These are phyloP conservation scores for Elsinoe ampelina DNA, from an alignment of 2,329 filamentous ascomycete species.

Conservation along the genomic window DNA sequence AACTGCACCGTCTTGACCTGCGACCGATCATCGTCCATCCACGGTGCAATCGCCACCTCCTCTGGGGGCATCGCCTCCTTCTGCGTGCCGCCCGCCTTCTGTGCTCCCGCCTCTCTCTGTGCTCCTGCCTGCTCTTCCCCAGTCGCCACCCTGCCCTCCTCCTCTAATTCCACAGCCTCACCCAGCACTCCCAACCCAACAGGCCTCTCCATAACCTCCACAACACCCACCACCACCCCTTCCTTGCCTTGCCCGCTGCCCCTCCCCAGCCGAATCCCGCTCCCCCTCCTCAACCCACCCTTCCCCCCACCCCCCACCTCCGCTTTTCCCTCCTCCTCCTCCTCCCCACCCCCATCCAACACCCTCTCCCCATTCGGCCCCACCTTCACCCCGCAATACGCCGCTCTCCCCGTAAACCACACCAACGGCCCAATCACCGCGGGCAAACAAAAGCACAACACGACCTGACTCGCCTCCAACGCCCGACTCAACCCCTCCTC, in stretches of 20 bases:
- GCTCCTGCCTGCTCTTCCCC: background rate
- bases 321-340: slow-evolving; percentile 29
- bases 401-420: slow-evolving; percentile 70
- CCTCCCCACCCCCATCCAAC: background rate
- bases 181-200: slow-evolving; percentile 1
- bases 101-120: background rate
- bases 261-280: background rate
- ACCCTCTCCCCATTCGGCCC: slow-evolving; percentile 71
- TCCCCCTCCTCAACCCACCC: background rate
- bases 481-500: slow-evolving; percentile 60
- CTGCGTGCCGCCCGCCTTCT: too few species aligned
- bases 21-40: slow-evolving; percentile 1
- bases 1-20: slow-evolving; percentile 41
- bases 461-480: slow-evolving; percentile 68
- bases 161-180: background rate
- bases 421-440: slow-evolving; percentile 74
- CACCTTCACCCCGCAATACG: slow-evolving; percentile 38
- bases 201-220: background rate
- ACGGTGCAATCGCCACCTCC: slow-evolving; percentile 1
- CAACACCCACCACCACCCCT: background rate
- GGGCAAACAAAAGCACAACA: slow-evolving; percentile 66
- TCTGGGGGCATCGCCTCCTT: too few species aligned
- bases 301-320: slow-evolving; percentile 11
- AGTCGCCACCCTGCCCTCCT: background rate
- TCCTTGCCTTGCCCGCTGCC: background rate